Base-by-base conservation (phyloP, 345 rosid genomes). In the Cardamine chenopodiifolia region DNA sequence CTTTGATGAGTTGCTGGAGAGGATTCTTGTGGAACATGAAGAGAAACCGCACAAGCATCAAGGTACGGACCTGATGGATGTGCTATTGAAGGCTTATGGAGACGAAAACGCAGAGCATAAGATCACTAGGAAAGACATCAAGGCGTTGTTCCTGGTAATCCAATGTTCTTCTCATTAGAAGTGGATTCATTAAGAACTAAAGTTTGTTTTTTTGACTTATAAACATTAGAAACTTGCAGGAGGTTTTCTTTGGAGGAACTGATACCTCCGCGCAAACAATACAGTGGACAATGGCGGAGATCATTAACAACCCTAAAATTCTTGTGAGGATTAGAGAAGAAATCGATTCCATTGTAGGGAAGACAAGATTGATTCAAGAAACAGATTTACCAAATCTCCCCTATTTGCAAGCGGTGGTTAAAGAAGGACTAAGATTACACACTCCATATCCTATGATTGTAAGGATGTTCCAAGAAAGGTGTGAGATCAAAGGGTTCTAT, bases 281-380 rank as follows among this genome's bases (percentile, higher is more conserved):
- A 61, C 87, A 85, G 60, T 88, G 89, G 90, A 86, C 84, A 47
- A 62, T 85, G n/a, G 79, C 90, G 2, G 92, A 89, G 75, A 79
- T 86, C 55, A 80, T 85, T 28, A 87, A 86, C 47, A 81, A 80
- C 28, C 88, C 85, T n/a, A 56, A 76, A 7, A 49, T 86, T 26
- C 74, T 82, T 79, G 61, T 58, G 63, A 89, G 77, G 76, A 73
- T 85, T 14, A 79, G 82, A 79, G 75, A 74, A 77, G 95, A 89
- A 77, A 89, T 89, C 3, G 82, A 85, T 47, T 13, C 11, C 1
- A 73, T 80, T 14, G 80, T 86, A 23, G 88, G 89, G 20, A 76
- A 40, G 6, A 54, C 35, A 60, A 86, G 84, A 55, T 28, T 87
- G 42, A 82, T 87, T 9, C 76, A 83, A 71, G 95, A 89, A 81